A percentile compares a stretch with the other conserved stretches of the same genome.
Conservation (phyloP, 352 stramenopile species). For the Globisporangium cystogenes region DNA sequence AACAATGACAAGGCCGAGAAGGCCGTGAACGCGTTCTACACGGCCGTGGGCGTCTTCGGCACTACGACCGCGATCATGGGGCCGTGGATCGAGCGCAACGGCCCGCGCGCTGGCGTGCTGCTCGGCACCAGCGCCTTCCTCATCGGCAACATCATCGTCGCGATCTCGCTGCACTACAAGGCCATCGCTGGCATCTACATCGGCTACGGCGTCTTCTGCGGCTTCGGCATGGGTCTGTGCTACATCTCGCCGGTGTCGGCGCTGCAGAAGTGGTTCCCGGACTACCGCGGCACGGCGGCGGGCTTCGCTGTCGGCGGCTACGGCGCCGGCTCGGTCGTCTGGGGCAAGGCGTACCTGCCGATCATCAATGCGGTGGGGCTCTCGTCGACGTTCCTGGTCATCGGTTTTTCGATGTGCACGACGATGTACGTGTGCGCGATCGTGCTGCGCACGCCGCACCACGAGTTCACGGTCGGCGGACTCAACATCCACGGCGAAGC, state of each 20-base stretch:
- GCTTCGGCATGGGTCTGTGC: constrained; percentile 60
- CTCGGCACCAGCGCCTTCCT: constrained; percentile 52
- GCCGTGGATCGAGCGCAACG: constrained; percentile 61
- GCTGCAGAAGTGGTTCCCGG: constrained; percentile 76
- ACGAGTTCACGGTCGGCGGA: constrained; percentile 35
- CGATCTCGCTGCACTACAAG: constrained; percentile 42
- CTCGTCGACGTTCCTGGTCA: constrained; percentile 36
- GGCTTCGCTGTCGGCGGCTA: constrained; percentile 65
- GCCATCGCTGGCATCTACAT: constrained; percentile 50
- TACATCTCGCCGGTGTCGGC: constrained; percentile 76
- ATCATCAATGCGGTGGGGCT: constrained; percentile 45
- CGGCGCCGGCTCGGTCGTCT: constrained; percentile 56
- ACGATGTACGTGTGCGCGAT: constrained; percentile 34
- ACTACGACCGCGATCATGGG: constrained; percentile 57
- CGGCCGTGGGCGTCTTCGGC: constrained; percentile 53
- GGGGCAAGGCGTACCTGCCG: constrained; percentile 58
- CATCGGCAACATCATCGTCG: constrained; percentile 38
- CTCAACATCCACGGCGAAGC: constrained; percentile 61
- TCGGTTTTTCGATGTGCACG: constrained; percentile 45
- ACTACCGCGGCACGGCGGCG: constrained; percentile 61
- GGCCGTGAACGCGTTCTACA: constrained; percentile 75
- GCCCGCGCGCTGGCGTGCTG: constrained; percentile 39
- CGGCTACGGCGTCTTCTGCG: constrained; percentile 60
- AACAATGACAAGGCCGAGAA: constrained; percentile 37
- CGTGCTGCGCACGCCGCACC: constrained; percentile 38